These are phyloP conservation scores for Carex scoparia DNA, from an alignment of 176 grass and related monocot genomes.

Conservation along the genomic window DNA sequence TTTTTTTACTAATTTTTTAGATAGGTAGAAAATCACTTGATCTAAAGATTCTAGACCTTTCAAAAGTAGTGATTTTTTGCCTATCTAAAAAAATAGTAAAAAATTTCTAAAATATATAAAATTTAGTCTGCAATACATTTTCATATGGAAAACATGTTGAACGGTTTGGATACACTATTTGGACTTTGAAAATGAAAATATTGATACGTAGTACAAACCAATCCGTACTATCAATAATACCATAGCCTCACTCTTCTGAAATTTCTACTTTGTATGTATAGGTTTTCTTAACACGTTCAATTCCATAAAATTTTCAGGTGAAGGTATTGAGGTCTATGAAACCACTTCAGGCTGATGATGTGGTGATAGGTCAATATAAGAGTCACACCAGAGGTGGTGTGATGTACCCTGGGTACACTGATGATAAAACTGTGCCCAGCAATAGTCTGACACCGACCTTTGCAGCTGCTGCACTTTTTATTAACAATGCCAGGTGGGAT, in stretches of 20 bases:
- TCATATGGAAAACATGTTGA: too few species aligned
- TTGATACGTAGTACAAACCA: too few species aligned
- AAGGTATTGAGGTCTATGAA: conserved; percentile 94
- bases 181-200: too few species aligned
- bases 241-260: neutral
- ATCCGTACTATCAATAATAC: too few species aligned
- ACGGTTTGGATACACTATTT: too few species aligned
- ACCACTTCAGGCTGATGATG: conserved; percentile 70
- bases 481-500: conserved; percentile 95
- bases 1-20: too few species aligned
- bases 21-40: too few species aligned
- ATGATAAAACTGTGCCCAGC: conserved; percentile 80
- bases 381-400: conserved; percentile 64
- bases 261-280: neutral
- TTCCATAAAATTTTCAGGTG: conserved; percentile 38
- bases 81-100: too few species aligned
- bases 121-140: too few species aligned
- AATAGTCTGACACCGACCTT: conserved; percentile 81
- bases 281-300: neutral
- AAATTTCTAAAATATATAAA: too few species aligned
- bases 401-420: conserved; percentile 66
- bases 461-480: conserved; percentile 79
- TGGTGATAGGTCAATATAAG: conserved; percentile 80
- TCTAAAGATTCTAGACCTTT: too few species aligned
- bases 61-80: too few species aligned